Conservation (phyloP, 495 filamentous ascomycete species). For the Aspergillus cavernicola region DNA sequence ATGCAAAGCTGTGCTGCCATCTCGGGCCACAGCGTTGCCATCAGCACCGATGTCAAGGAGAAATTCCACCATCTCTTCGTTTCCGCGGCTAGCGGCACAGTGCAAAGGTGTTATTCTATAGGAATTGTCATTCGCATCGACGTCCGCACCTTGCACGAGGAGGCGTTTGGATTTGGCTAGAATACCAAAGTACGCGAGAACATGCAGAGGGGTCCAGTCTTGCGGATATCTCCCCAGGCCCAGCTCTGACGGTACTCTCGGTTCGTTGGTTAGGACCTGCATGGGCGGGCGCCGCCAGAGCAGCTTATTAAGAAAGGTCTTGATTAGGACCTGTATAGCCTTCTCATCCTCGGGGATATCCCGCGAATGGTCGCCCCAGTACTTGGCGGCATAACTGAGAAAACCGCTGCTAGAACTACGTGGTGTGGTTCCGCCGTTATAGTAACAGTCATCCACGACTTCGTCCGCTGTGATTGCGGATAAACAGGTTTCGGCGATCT, state of each 20-base stretch:
- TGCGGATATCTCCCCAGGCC: constrained; percentile 25
- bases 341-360: constrained; percentile 29
- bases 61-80: constrained; percentile 38
- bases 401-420: constrained; percentile 11
- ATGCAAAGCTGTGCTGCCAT: constrained; percentile 31
- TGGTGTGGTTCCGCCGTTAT: constrained; percentile 7
- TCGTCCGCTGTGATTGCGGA: constrained; percentile 27
- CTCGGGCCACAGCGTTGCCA: constrained; percentile 16
- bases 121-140: constrained; percentile 24
- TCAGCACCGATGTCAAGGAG: constrained; percentile 29
- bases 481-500: constrained; percentile 32
- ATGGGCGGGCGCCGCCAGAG: constrained; percentile 30
- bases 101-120: constrained; percentile 26
- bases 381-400: constrained; percentile 26
- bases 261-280: constrained; percentile 3
- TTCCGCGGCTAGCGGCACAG: constrained; percentile 35
- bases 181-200: constrained; percentile 30
- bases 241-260: constrained; percentile 18
- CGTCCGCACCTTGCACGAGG: constrained; percentile 26
- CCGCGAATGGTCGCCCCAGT: constrained; percentile 32
- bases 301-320: constrained; percentile 36
- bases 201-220: constrained; percentile 31
- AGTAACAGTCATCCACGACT: constrained; percentile 34
- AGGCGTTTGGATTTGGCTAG: constrained; percentile 23
- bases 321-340: constrained; percentile 29